phyloP scores from a whole-genome alignment of 208 protist species.

The Acanthamoeba triangularis region DNA sequence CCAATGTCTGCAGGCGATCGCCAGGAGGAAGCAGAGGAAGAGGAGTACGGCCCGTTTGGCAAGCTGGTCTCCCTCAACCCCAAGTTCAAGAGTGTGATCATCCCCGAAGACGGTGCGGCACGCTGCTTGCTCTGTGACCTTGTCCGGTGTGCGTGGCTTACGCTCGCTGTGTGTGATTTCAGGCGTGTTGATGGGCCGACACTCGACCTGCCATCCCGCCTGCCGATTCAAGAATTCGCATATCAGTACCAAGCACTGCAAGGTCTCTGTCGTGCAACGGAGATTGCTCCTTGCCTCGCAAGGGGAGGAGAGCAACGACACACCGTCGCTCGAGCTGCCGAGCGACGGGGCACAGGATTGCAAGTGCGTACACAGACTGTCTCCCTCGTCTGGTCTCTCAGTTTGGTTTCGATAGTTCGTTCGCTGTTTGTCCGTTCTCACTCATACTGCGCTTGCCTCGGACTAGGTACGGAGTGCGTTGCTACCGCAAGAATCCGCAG shows the following conservation, averaged over 20 bases:
- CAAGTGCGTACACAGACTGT: background rate
- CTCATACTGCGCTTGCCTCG: background rate
- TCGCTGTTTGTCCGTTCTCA: background rate
- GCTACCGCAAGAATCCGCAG: conserved; percentile 50
- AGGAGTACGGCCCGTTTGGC: background rate
- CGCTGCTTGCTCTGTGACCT: background rate
- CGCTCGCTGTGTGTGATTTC: background rate
- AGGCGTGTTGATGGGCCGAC: conserved; percentile 21
- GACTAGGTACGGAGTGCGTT: background rate
- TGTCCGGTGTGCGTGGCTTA: background rate
- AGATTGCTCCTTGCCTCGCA: background rate
- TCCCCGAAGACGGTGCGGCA: background rate
- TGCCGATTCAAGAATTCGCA: background rate
- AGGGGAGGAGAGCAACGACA: background rate
- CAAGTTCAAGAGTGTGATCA: conserved; percentile 16
- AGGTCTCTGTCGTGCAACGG: background rate
- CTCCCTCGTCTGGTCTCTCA: background rate
- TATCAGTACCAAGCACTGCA: conserved; percentile 16
- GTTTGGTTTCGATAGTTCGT: background rate
- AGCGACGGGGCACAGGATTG: background rate
- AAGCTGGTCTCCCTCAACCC: background rate
- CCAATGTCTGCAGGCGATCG: background rate
- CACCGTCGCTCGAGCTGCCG: background rate
- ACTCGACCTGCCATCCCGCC: background rate
- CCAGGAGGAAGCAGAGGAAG: background rate